Evolutionary conservation across 495 filamentous ascomycete genomes (phyloP).

Genomic region (Neurospora sp.): DNA sequence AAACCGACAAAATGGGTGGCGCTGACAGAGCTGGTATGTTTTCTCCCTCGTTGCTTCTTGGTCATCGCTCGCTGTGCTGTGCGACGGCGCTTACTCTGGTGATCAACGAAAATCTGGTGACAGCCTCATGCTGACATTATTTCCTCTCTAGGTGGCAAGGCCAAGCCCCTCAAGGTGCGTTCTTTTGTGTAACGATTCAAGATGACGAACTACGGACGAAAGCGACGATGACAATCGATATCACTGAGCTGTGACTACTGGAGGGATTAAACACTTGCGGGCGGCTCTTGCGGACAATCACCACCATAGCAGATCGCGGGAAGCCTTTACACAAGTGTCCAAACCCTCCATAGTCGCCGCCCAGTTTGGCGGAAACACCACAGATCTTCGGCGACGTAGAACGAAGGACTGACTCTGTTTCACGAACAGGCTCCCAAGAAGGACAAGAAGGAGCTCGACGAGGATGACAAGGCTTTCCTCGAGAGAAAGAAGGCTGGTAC

Average conservation of each 20-base stretch:
- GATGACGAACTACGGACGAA: not conserved
- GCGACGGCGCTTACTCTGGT: not conserved
- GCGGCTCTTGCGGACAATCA: not conserved
- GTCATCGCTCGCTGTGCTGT: not conserved
- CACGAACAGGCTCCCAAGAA: slow-evolving; percentile 52
- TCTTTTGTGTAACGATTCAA: not conserved
- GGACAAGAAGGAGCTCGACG: slow-evolving; percentile 61
- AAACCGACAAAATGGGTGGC: slow-evolving; percentile 23
- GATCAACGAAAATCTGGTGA: not conserved
- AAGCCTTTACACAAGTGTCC: not conserved
- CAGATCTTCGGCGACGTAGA: not conserved
- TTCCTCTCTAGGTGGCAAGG: slow-evolving; percentile 58
- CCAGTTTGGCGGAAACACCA: not conserved
- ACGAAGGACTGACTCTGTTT: not conserved
- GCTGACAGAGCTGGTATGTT: slow-evolving; percentile 25
- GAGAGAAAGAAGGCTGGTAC: slow-evolving; percentile 67
- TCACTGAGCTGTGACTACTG: not conserved
- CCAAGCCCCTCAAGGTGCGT: slow-evolving; percentile 64
- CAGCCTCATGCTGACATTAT: not conserved
- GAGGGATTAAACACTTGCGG: not conserved
- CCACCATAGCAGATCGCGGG: not conserved
- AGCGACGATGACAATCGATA: not conserved
- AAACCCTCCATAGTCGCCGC: not conserved
- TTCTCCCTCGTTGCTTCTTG: not conserved
- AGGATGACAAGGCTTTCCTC: slow-evolving; percentile 64